Evolutionary conservation across 179 eudicot species (phyloP).

Genomic region (Carnegiea gigantea): DNA sequence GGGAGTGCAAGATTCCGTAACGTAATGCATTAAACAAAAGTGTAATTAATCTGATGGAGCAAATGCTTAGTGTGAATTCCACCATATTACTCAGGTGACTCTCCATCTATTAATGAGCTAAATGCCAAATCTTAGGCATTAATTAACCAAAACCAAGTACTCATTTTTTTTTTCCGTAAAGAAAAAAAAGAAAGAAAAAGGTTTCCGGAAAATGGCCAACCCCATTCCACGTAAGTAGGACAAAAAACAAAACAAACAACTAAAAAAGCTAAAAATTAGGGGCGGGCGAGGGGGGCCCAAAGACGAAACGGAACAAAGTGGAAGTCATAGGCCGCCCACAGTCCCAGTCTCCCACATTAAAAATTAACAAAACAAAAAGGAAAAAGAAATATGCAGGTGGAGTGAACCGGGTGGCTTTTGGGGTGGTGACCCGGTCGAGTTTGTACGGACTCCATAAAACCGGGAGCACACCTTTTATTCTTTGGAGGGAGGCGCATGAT

Average conservation of each 20-base stretch:
- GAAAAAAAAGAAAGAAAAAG: not conserved
- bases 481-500: not conserved
- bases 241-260: not conserved
- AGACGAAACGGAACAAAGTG: not conserved
- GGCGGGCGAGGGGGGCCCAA: conserved; percentile 23
- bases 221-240: conserved; percentile 25
- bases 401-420: conserved; percentile 15
- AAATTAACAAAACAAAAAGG: too few species aligned
- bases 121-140: conserved; percentile 11
- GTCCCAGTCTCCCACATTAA: not conserved
- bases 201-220: not conserved
- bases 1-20: conserved; percentile 11
- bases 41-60: not conserved
- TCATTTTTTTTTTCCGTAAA: too few species aligned
- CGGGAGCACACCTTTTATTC: not conserved
- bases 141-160: not conserved
- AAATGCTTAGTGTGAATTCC: conserved; percentile 20
- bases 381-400: not conserved
- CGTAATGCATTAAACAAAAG: conserved; percentile 12
- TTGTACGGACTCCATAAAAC: conserved; percentile 35
- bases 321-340: conserved; percentile 20
- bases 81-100: conserved; percentile 18
- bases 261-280: not conserved
- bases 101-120: conserved; percentile 19
- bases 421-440: conserved; percentile 14